A percentile compares a stretch with the other conserved stretches of the same genome.
These are phyloP conservation scores for Colletotrichum theobromicola DNA, from an alignment of 2,329 filamentous ascomycete species.

Conservation along the genomic window DNA sequence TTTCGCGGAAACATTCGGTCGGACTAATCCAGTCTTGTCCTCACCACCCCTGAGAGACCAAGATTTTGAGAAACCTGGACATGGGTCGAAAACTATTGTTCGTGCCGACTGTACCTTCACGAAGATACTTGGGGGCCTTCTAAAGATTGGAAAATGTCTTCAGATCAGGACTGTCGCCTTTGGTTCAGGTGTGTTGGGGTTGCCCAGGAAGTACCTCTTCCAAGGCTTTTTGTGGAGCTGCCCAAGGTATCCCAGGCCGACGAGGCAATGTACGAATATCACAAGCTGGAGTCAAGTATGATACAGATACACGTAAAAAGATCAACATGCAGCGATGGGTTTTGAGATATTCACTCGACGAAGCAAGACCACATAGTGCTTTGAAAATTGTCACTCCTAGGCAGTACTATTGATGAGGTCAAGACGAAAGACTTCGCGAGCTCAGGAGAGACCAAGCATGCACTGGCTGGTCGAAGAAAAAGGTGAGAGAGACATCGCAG, in stretches of 20 bases:
- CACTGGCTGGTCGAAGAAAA: not conserved
- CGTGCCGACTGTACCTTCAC: not conserved
- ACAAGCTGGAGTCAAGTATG: not conserved
- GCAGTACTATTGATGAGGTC: not conserved
- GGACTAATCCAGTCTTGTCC: not conserved
- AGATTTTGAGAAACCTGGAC: not conserved
- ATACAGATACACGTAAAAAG: not conserved
- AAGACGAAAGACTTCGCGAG: not conserved
- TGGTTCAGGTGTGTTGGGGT: not conserved
- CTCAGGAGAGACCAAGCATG: not conserved
- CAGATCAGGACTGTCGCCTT: not conserved
- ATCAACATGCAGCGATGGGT: not conserved
- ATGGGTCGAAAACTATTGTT: not conserved
- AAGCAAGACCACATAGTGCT: not conserved
- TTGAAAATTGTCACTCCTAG: not conserved
- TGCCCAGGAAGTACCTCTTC: not conserved
- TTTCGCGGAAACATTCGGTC: not conserved
- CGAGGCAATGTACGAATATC: not conserved
- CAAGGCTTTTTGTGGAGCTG: not conserved
- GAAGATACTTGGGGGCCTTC: not conserved
- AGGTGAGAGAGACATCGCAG: not conserved
- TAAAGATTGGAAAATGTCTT: not conserved
- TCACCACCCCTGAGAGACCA: not conserved
- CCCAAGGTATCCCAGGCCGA: not conserved
- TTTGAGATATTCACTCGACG: not conserved